Conservation (phyloP, 164 flowering plant species). For the Berberis thunbergii region DNA sequence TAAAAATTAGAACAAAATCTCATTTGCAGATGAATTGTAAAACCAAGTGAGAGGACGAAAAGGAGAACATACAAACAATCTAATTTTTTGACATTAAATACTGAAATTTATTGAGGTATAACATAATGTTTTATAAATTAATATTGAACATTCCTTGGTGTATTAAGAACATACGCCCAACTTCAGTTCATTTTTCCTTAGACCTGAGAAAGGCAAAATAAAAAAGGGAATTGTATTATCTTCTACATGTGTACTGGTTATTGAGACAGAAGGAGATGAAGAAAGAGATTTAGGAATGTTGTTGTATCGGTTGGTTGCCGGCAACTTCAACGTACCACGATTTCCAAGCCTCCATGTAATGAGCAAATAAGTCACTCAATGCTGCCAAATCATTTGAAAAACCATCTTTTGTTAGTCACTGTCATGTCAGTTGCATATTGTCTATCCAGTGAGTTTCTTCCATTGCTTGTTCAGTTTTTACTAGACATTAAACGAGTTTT, state of each 20-base stretch:
- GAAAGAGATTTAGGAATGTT: slow-evolving; percentile 18
- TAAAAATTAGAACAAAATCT: too few species aligned
- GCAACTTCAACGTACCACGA: slow-evolving; percentile 77
- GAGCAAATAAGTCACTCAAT: slow-evolving; percentile 67
- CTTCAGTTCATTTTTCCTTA: slow-evolving; percentile 8
- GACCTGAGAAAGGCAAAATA: not conserved
- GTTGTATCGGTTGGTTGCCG: slow-evolving; percentile 41
- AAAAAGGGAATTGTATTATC: slow-evolving; percentile 1
- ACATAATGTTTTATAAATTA: not conserved
- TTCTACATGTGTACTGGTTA: slow-evolving; percentile 16
- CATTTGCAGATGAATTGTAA: too few species aligned
- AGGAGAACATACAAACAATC: not conserved
- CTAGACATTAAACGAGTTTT: not conserved
- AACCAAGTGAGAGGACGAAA: not conserved
- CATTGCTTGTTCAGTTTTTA: not conserved
- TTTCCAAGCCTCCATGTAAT: slow-evolving; percentile 84
- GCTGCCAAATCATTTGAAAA: slow-evolving; percentile 40
- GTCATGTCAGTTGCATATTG: not conserved
- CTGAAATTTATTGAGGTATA: not conserved
- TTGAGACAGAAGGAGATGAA: not conserved
- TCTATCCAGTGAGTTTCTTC: not conserved
- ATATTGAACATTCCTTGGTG: slow-evolving; percentile 11
- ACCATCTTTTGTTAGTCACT: not conserved
- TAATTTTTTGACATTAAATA: not conserved
- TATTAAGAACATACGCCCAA: slow-evolving; percentile 25